Conservation (phyloP, 805 yeast species). For the Tetrapisispora arboricola region DNA sequence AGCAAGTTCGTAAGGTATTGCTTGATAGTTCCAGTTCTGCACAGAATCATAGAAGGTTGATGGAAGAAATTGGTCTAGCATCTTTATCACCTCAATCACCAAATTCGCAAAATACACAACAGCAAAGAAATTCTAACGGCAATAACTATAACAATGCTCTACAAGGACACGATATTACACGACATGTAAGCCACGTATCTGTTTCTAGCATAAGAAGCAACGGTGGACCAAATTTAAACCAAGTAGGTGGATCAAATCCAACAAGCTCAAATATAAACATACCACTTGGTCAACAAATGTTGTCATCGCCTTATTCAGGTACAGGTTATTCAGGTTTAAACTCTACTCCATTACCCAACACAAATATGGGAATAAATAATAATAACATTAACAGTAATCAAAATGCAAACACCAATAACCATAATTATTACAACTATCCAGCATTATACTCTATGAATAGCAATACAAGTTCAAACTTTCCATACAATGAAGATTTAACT, state of each 20-base stretch:
- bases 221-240: slow-evolving; percentile 20
- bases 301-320: neutral
- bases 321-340: neutral
- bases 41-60: slow-evolving; percentile 72
- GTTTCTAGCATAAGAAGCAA: slow-evolving; percentile 25
- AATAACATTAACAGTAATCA: neutral
- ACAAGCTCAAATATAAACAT: neutral
- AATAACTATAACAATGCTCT: neutral
- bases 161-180: slow-evolving; percentile 3
- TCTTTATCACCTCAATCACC: slow-evolving; percentile 2
- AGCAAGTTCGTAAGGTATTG: slow-evolving; percentile 49
- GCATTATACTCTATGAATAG: slow-evolving; percentile 19
- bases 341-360: neutral
- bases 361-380: neutral
- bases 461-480: slow-evolving; percentile 5
- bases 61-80: slow-evolving; percentile 81
- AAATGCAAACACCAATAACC: neutral
- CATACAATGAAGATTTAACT: slow-evolving; percentile 18
- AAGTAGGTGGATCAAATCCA: neutral
- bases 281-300: neutral
- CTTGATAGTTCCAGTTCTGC: slow-evolving; percentile 48
- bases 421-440: slow-evolving; percentile 21
- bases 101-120: neutral
- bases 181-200: slow-evolving; percentile 25
- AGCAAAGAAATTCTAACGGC: slow-evolving; percentile 1